Evolutionary conservation across 192 early-diverging fungal species (phyloP), one percentile per base, ranked within the genome.

Genomic region (Gonapodya prolifera): DNA sequence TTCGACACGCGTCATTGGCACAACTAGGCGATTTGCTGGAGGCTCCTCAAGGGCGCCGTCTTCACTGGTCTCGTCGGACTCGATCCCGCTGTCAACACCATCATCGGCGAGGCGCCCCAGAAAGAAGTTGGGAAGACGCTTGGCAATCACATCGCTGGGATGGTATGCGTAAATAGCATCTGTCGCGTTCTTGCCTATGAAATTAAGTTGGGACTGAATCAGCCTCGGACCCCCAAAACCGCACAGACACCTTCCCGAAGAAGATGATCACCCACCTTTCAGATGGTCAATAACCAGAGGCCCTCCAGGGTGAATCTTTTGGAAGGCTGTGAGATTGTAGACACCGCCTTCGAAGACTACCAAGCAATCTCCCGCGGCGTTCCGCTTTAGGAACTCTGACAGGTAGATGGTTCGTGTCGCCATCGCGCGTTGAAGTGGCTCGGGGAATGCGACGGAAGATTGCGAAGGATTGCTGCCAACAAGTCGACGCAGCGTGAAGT

Each of bases 131-230:
- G 45, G 45, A 8, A 61, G 45, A 61, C 45, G 45, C 23, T 61
- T 61, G 8, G 23, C 45, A 32, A 92, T 82, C 17, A 95, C 94
- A 83, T 90, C 88, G 33, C 86, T 87, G 0, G 94, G 95, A 81
- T 98, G 97, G 83, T 95, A 88, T 35, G 88, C 89, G 32, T 87
- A 83, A 76, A 95, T 93, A 79, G 92, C 95, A 83, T 96, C 95
- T 0, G 97, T 96, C 28, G 94, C 93, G 81, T 98, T 95, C 30
- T 75, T 45, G 35, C 86, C 85, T 86, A 77, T 23, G 45, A n/a
- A n/a, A n/a, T n/a, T 61, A 23, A 8, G 45, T 61, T 61, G 45
- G 45, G 8, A 61, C 8, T 16, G 45, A 23, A 23, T 61, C 45
- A 61, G 8, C 8, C 8, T 61, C 45, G 45, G 45, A 8, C 8